A percentile compares a stretch with the other conserved stretches of the same genome.
phyloP scores from a whole-genome alignment of 345 rosid species.

The Reutealis trisperma region DNA sequence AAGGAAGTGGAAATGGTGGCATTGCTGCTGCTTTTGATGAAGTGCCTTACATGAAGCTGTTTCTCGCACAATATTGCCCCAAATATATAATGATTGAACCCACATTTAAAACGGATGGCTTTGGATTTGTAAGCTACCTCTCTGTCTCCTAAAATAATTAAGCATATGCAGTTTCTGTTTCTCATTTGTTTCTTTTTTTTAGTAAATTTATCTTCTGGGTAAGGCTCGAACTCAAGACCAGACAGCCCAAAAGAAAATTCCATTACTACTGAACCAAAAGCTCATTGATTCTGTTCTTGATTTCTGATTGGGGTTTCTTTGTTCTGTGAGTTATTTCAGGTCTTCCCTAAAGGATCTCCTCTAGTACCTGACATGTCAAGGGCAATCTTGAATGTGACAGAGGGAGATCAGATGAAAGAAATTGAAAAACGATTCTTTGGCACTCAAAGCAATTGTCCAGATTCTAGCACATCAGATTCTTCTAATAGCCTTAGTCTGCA shows the following conservation, averaged over 20 bases:
- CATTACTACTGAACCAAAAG: no score
- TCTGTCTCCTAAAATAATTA: background rate
- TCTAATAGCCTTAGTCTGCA: conserved; percentile 20
- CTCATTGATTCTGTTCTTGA: no score
- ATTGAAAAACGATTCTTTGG: conserved; percentile 21
- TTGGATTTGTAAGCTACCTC: conserved; percentile 41
- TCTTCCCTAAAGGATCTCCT: conserved; percentile 26
- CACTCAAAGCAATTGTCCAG: conserved; percentile 4
- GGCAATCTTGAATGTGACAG: conserved; percentile 23
- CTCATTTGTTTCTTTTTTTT: no score
- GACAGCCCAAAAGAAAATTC: no score
- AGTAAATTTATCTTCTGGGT: no score
- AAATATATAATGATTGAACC: conserved; percentile 28
- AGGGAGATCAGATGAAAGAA: conserved; percentile 23
- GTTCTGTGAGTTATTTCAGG: conserved; percentile 2
- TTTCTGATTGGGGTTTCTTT: no score
- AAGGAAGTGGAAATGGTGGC: conserved; percentile 24
- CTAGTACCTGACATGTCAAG: conserved; percentile 27
- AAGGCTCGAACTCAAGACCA: no score
- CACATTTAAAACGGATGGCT: conserved; percentile 30
- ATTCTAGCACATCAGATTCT: conserved; percentile 16
- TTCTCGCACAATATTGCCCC: conserved; percentile 24
- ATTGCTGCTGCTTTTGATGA: conserved; percentile 44
- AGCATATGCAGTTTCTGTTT: no score
- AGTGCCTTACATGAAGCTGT: conserved; percentile 24